Evolutionary conservation across 352 stramenopile species (phyloP).

Genomic region (Peronosclerospora sorghi): DNA sequence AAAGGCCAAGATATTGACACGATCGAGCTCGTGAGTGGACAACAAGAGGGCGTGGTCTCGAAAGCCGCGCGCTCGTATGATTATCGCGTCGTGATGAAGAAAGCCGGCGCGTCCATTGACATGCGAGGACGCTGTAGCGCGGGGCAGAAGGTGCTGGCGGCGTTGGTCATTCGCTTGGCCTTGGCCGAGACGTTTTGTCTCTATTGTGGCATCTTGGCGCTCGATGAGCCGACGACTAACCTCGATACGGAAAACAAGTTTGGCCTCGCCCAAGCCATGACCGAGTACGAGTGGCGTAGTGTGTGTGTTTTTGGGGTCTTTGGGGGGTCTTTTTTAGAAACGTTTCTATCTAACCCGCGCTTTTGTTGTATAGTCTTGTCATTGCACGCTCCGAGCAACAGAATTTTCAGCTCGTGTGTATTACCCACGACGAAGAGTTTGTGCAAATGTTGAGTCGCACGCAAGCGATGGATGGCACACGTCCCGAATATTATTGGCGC

Average conservation of each 20-base stretch:
- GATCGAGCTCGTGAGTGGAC: slow-evolving; percentile 95
- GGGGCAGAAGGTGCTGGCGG: slow-evolving; percentile 93
- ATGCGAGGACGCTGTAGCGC: slow-evolving; percentile 99
- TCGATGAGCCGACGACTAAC: slow-evolving; percentile 99
- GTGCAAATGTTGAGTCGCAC: slow-evolving; percentile 82
- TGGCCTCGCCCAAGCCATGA: slow-evolving; percentile 81
- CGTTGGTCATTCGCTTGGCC: slow-evolving; percentile 95
- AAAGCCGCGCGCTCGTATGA: slow-evolving; percentile 90
- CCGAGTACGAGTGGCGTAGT: slow-evolving; percentile 59
- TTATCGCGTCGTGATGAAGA: slow-evolving; percentile 99
- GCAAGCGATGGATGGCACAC: slow-evolving; percentile 58
- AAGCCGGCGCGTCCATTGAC: slow-evolving; percentile 90
- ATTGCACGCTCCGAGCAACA: slow-evolving; percentile 88
- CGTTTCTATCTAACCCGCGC: background rate
- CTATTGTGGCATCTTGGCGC: slow-evolving; percentile 95
- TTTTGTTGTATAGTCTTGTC: slow-evolving; percentile 80
- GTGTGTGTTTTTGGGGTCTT: no score
- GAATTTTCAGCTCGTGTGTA: slow-evolving; percentile 99
- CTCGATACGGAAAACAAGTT: slow-evolving; percentile 96
- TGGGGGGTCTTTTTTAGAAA: background rate
- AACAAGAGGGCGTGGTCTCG: slow-evolving; percentile 59
- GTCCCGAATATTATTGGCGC: slow-evolving; percentile 78
- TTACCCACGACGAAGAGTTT: slow-evolving; percentile 98
- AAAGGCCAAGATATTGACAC: slow-evolving; percentile 98
- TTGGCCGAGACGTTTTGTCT: slow-evolving; percentile 98